Base-by-base conservation (phyloP, 352 stramenopile genomes). In the Blastocystis sp. region DNA sequence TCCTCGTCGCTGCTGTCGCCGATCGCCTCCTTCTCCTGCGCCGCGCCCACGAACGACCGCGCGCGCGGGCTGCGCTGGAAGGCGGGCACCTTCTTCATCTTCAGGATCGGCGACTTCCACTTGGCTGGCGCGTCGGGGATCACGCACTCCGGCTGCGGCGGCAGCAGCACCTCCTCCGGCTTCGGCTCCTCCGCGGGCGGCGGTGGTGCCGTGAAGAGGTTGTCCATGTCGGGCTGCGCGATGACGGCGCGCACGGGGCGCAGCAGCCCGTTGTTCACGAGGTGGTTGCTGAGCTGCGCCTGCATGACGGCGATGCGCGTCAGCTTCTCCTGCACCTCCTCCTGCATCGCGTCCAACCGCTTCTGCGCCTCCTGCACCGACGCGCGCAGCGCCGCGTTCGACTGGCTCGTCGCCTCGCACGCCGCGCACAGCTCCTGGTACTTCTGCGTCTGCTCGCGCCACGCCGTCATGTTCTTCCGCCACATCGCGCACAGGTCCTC, bases 251-350 rank as follows among this genome's bases (percentile, higher is more conserved):
- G 71, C 28, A 81, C 48, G 4, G 71, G 71, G 45, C 48, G 48
- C 2, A 66, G 48, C 28, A 81, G 34, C 17, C 23, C 21, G 48
- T 81, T 81, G 17, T 81, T 43, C 48, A 81, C 41, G 38, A 81
- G 71, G 38, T 64, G 43, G 23, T 81, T 81, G 43, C 66, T 81
- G 48, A 81, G 59, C 17, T 59, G 43, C 21, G 17, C 71, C 60
- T 81, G 71, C 0, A 64, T 19, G 40, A 65, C 52, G 0, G 48
- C n/a, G 43, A 81, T 81, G 38, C 71, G 71, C 17, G 43, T 43
- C 28, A 81, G 14, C 60, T 81, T 81, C 0, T 21, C 23, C 21
- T 81, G 28, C 53, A 65, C 48, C 9, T 17, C 71, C 17, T 17
- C 10, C 60, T 81, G 71, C 53, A 65, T 19, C 56, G 43, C 48